Conservation (phyloP, 1,139 yeast species). For the Citeromyces hawaiiensis region DNA sequence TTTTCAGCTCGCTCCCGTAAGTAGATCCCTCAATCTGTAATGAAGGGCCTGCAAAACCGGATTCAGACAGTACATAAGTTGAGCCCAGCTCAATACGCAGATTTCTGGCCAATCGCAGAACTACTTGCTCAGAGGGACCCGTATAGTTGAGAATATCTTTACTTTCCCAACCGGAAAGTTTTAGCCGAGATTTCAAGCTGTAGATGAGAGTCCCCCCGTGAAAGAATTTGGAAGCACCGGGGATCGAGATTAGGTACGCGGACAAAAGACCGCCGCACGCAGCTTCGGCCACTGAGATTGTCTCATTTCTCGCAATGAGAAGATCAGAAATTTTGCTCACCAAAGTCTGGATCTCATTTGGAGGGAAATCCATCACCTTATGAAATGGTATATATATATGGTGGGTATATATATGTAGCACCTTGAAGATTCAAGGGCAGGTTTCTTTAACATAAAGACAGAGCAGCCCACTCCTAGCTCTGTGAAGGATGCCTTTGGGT, state of each 20-base stretch:
- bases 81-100: constrained; percentile 72
- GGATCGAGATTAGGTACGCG: constrained; percentile 66
- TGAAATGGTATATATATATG: not conserved
- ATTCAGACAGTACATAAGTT: constrained; percentile 69
- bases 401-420: not conserved
- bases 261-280: constrained; percentile 84
- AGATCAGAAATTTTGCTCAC: constrained; percentile 46
- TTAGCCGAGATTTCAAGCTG: constrained; percentile 60
- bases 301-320: constrained; percentile 37
- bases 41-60: constrained; percentile 81
- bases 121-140: constrained; percentile 75
- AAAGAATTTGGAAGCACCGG: constrained; percentile 76
- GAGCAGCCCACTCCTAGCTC: too few species aligned
- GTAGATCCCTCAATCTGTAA: constrained; percentile 16
- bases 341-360: constrained; percentile 32
- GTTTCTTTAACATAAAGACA: too few species aligned
- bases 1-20: constrained; percentile 14
- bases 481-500: too few species aligned
- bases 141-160: constrained; percentile 58
- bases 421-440: not conserved
- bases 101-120: constrained; percentile 63
- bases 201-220: constrained; percentile 78
- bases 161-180: constrained; percentile 67
- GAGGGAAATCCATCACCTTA: constrained; percentile 50
- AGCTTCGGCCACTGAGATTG: constrained; percentile 73